Conservation (phyloP, 2,329 filamentous ascomycete genomes). For the Monosporascus sp. region DNA sequence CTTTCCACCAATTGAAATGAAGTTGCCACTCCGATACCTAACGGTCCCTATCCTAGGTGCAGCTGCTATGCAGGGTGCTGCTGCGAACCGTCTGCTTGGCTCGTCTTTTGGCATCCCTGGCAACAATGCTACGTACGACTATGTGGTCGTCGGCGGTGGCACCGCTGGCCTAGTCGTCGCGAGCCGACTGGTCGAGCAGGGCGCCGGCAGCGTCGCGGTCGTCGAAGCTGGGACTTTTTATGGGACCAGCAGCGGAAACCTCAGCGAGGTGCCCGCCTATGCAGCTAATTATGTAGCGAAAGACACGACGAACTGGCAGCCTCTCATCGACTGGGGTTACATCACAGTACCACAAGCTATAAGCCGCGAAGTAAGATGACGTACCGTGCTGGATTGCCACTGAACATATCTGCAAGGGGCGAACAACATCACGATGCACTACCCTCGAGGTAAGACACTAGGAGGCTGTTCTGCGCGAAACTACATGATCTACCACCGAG, state of each 20-base stretch:
- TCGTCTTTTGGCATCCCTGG: slow-evolving; percentile 3
- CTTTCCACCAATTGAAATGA: no score
- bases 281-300: no score
- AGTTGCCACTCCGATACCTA: no score
- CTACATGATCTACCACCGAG: slow-evolving; percentile 24
- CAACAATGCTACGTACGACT: slow-evolving; percentile 13
- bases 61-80: not conserved
- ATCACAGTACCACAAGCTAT: slow-evolving; percentile 22
- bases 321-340: slow-evolving; percentile 24
- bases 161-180: slow-evolving; percentile 34
- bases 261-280: no score
- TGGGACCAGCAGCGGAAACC: slow-evolving; percentile 23
- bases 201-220: slow-evolving; percentile 31
- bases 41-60: not conserved
- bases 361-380: no score
- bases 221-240: slow-evolving; percentile 35
- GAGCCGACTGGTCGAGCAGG: slow-evolving; percentile 27
- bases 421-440: slow-evolving; percentile 26
- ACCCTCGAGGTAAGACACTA: slow-evolving; percentile 31
- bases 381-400: no score
- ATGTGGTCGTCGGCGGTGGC: slow-evolving; percentile 33
- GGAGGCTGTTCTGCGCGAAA: slow-evolving; percentile 27
- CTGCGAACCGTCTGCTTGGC: not conserved
- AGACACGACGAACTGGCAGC: slow-evolving; percentile 13
- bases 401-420: no score